Percentiles rank a stretch among this genome's conserved stretches.
phyloP scores from a whole-genome alignment of 2,329 filamentous ascomycete species.

The Colletotrichum spaethianum region DNA sequence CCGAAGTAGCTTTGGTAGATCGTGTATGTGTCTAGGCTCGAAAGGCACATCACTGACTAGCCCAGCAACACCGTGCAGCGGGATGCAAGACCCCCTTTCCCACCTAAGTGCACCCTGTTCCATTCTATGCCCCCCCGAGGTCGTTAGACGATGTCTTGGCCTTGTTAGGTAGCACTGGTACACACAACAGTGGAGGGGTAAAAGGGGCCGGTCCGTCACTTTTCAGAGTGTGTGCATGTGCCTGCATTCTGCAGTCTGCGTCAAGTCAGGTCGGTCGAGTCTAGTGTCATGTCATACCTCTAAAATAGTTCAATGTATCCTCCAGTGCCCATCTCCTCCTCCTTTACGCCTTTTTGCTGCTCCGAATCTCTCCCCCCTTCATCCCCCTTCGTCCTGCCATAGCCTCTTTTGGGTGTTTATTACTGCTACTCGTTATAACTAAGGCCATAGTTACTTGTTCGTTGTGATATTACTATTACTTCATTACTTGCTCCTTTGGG shows the following conservation, averaged over 20 bases:
- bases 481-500: not conserved
- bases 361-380: not conserved
- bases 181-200: not conserved
- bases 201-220: not conserved
- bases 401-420: not conserved
- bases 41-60: not conserved
- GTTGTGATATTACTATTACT: not conserved
- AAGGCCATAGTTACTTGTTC: not conserved
- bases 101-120: too few species aligned
- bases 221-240: slow-evolving; percentile 6
- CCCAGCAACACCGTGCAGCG: not conserved
- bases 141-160: not conserved
- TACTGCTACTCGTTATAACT: not conserved
- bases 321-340: not conserved
- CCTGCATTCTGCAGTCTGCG: not conserved
- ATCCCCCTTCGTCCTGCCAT: not conserved
- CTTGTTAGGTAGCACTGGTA: not conserved
- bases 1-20: not conserved
- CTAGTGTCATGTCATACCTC: not conserved
- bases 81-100: not conserved
- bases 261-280: not conserved
- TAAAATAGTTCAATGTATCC: not conserved
- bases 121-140: not conserved
- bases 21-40: not conserved
- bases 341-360: not conserved